Percentiles rank a stretch among this genome's conserved stretches.
These are phyloP conservation scores for Mortierella sp. DNA, from an alignment of 371 early-diverging fungal species.

Conservation along the genomic window DNA sequence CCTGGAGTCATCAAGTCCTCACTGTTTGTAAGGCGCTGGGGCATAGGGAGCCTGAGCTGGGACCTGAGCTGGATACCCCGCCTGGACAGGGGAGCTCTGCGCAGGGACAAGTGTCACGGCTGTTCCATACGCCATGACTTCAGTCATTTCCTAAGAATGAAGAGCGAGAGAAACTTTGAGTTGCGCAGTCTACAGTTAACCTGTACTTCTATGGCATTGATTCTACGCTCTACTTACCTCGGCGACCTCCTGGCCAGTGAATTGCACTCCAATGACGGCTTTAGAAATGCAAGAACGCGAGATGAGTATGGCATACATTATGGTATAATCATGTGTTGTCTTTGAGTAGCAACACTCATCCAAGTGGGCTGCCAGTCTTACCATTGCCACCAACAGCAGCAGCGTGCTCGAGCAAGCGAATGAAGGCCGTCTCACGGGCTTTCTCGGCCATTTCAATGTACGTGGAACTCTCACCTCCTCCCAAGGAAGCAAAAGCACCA, in stretches of 20 bases:
- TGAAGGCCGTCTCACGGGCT: constrained; percentile 50
- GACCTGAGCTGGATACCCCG: not conserved
- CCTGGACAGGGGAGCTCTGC: constrained; percentile 3
- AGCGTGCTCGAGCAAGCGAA: constrained; percentile 50
- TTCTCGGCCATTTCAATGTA: constrained; percentile 54
- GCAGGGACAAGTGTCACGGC: constrained; percentile 38
- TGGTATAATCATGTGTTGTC: too few relatives aligned
- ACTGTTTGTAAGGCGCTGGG: constrained; percentile 2
- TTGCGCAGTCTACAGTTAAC: not conserved
- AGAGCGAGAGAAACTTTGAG: not conserved
- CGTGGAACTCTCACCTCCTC: constrained; percentile 46
- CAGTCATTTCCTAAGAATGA: constrained; percentile 38
- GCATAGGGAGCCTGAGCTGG: constrained; percentile 6
- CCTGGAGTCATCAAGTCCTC: too few relatives aligned
- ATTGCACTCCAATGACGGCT: constrained; percentile 47
- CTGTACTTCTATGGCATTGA: too few relatives aligned
- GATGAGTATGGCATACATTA: too few relatives aligned
- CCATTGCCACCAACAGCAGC: constrained; percentile 52
- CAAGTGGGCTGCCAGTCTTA: too few relatives aligned
- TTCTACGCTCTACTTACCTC: too few relatives aligned
- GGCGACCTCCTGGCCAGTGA: constrained; percentile 45
- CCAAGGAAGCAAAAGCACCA: constrained; percentile 49
- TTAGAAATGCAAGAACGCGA: too few relatives aligned
- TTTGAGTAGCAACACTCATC: too few relatives aligned
- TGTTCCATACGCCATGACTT: constrained; percentile 52